A percentile compares a stretch with the other conserved stretches of the same genome.
Conservation (phyloP, 1,139 yeast species). For the Candida glucosophila region DNA sequence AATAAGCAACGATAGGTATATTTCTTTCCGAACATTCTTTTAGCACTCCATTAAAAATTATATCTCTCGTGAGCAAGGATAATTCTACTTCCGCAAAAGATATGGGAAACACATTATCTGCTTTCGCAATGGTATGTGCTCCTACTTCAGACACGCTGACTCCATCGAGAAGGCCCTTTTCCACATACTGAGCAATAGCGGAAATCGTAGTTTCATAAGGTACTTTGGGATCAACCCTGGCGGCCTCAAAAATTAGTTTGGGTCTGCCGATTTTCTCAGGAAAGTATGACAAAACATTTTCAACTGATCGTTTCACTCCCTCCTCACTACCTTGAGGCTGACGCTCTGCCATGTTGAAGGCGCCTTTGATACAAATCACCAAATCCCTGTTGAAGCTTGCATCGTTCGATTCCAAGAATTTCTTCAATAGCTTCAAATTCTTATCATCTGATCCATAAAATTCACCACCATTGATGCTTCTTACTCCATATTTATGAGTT, state of each 20-base stretch:
- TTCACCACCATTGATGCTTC: slow-evolving; percentile 67
- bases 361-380: slow-evolving; percentile 64
- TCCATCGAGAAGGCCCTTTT: slow-evolving; percentile 52
- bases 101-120: slow-evolving; percentile 43
- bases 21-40: slow-evolving; percentile 33
- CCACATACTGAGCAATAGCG: slow-evolving; percentile 42
- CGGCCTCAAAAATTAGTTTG: slow-evolving; percentile 55
- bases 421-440: slow-evolving; percentile 46
- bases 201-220: slow-evolving; percentile 43
- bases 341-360: slow-evolving; percentile 22
- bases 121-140: slow-evolving; percentile 49
- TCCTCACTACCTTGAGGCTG: slow-evolving; percentile 44
- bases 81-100: slow-evolving; percentile 69
- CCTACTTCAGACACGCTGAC: slow-evolving; percentile 67
- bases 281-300: slow-evolving; percentile 35
- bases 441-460: slow-evolving; percentile 55
- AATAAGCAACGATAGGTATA: slow-evolving; percentile 67
- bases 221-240: slow-evolving; percentile 51
- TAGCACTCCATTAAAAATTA: slow-evolving; percentile 52
- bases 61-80: slow-evolving; percentile 58
- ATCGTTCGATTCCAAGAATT: slow-evolving; percentile 43
- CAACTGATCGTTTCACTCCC: slow-evolving; percentile 41
- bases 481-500: slow-evolving; percentile 38
- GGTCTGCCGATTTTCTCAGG: slow-evolving; percentile 34
- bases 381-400: slow-evolving; percentile 45